phyloP scores from a whole-genome alignment of 352 stramenopile genomes.

The Globisporangium camurandrum region DNA sequence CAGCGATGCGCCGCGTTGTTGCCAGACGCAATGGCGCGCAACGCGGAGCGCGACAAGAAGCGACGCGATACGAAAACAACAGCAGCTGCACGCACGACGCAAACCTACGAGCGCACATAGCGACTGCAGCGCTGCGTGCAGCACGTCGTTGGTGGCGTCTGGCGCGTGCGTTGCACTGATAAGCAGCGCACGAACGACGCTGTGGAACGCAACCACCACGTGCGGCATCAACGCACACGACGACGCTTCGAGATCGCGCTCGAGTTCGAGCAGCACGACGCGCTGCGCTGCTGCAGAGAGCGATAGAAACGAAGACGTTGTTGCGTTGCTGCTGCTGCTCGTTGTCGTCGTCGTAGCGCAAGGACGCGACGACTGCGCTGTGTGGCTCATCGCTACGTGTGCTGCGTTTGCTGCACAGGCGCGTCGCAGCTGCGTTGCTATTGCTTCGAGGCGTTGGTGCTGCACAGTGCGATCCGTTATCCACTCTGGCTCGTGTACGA shows the following conservation, averaged over 20 bases:
- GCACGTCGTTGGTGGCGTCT: neutral
- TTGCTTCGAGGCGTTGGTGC: neutral
- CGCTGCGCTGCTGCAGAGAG: slow-evolving; percentile 11
- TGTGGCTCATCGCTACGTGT: neutral
- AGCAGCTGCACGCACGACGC: slow-evolving; percentile 16
- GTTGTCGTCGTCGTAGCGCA: neutral
- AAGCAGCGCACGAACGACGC: slow-evolving; percentile 7
- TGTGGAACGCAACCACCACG: slow-evolving; percentile 17
- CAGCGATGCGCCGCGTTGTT: slow-evolving; percentile 1
- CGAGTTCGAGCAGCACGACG: slow-evolving; percentile 17
- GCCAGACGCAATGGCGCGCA: slow-evolving; percentile 14
- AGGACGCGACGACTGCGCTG: neutral
- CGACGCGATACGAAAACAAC: slow-evolving; percentile 18
- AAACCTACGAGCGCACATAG: slow-evolving; percentile 23
- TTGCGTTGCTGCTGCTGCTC: neutral
- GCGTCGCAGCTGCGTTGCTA: neutral
- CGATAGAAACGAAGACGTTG: neutral
- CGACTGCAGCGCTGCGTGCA: slow-evolving; percentile 6
- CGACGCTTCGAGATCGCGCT: slow-evolving; percentile 23
- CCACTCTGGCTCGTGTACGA: neutral
- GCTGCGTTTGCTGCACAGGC: neutral
- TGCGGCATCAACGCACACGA: slow-evolving; percentile 19
- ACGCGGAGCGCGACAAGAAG: slow-evolving; percentile 17
- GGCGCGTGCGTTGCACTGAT: neutral
- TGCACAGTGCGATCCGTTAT: neutral